phyloP scores from a whole-genome alignment of 495 filamentous ascomycete species.

The Aspergillus biplanus region DNA sequence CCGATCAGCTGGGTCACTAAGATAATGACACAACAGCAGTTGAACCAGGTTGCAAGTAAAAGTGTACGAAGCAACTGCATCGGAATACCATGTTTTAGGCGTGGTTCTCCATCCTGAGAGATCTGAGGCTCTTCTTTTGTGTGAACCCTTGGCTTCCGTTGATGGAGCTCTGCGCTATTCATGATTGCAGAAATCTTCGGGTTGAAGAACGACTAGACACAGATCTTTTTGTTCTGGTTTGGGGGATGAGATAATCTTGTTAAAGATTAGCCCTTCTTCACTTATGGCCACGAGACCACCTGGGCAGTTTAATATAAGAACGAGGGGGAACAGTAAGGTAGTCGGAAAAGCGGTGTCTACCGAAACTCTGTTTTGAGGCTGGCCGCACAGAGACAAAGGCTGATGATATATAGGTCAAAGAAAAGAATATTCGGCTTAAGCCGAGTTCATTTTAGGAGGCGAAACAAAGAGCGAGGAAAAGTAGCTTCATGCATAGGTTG shows the following conservation, averaged over 20 bases:
- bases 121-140: slow-evolving; percentile 10
- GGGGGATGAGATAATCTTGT: background rate
- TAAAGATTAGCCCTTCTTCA: slow-evolving; percentile 6
- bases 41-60: slow-evolving; percentile 67
- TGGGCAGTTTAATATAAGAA: background rate
- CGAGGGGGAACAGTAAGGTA: slow-evolving; percentile 7
- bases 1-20: slow-evolving; percentile 59
- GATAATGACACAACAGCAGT: slow-evolving; percentile 55
- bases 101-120: slow-evolving; percentile 41
- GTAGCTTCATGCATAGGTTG: background rate
- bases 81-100: slow-evolving; percentile 67
- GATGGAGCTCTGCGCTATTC: slow-evolving; percentile 46
- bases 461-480: background rate
- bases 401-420: background rate
- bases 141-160: slow-evolving; percentile 36
- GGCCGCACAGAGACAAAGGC: background rate
- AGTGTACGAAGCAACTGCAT: slow-evolving; percentile 68
- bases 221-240: background rate
- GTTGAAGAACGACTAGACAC: background rate
- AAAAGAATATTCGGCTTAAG: slow-evolving; percentile 3
- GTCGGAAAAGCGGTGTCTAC: slow-evolving; percentile 19
- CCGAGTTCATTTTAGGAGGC: background rate
- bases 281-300: slow-evolving; percentile 12
- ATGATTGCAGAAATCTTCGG: slow-evolving; percentile 29
- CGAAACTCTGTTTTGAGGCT: slow-evolving; percentile 10